phyloP scores from a whole-genome alignment of 2,329 filamentous ascomycete genomes.

The Alternaria tenuissima region DNA sequence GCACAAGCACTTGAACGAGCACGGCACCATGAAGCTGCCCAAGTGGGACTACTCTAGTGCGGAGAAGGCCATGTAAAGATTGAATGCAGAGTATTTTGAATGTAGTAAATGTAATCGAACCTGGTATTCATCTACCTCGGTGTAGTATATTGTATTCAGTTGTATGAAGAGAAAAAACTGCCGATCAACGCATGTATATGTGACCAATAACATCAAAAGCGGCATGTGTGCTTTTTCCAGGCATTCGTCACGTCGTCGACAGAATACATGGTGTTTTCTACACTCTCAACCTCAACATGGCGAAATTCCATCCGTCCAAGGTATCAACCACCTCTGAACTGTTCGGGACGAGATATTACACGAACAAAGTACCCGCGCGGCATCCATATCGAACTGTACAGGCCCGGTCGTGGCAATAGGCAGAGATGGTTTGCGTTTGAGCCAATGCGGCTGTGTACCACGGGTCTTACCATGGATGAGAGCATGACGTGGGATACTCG shows the following conservation, averaged over 20 bases:
- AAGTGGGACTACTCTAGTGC: slow-evolving; percentile 61
- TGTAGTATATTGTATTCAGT: neutral
- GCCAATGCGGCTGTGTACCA: neutral
- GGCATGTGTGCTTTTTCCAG: neutral
- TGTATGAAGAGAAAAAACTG: neutral
- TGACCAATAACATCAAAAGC: neutral
- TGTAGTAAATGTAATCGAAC: neutral
- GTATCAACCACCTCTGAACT: neutral
- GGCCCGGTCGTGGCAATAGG: neutral
- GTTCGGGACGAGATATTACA: neutral
- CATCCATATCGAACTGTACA: neutral
- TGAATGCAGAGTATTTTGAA: neutral
- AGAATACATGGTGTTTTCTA: neutral
- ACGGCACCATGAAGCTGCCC: slow-evolving; percentile 88
- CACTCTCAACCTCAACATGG: neutral
- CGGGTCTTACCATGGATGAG: neutral
- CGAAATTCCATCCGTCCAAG: neutral
- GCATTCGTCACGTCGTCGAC: neutral
- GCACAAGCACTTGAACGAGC: slow-evolving; percentile 81
- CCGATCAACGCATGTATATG: neutral
- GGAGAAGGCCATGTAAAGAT: slow-evolving; percentile 11
- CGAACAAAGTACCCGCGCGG: neutral
- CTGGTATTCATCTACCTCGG: neutral
- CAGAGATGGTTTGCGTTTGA: neutral
- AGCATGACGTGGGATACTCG: slow-evolving; percentile 2